Conservation (phyloP, 768 basidiomycete genomes). For the Vishniacozyma victoriae region DNA sequence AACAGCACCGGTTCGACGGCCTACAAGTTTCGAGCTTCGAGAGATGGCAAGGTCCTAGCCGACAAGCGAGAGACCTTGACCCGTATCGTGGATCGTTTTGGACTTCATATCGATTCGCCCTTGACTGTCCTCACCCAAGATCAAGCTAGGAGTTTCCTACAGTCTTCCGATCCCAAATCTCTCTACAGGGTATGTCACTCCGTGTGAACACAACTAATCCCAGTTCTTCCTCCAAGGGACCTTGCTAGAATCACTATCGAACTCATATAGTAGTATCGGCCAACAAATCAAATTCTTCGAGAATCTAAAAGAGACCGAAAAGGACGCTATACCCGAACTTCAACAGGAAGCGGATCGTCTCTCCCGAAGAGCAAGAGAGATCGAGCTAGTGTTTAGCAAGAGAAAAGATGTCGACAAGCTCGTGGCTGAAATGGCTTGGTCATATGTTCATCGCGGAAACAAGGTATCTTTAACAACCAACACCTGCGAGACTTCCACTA, state of each 20-base stretch:
- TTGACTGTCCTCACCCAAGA: slow-evolving; percentile 72
- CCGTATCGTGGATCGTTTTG: slow-evolving; percentile 89
- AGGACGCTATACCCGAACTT: slow-evolving; percentile 68
- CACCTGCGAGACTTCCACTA: too few relatives aligned
- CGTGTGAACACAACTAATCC: background rate
- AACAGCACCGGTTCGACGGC: slow-evolving; percentile 65
- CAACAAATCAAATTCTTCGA: slow-evolving; percentile 65
- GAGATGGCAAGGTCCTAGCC: slow-evolving; percentile 61
- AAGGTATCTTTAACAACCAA: slow-evolving; percentile 50
- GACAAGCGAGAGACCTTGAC: slow-evolving; percentile 77
- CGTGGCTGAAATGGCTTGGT: slow-evolving; percentile 80
- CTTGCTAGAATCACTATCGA: slow-evolving; percentile 75
- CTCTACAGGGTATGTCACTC: slow-evolving; percentile 70
- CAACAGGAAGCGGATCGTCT: slow-evolving; percentile 52
- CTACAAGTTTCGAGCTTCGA: slow-evolving; percentile 72
- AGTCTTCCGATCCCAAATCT: slow-evolving; percentile 68
- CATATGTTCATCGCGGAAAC: slow-evolving; percentile 70
- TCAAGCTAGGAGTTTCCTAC: slow-evolving; percentile 73
- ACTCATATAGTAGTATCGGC: slow-evolving; percentile 74
- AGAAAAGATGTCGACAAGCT: too few relatives aligned
- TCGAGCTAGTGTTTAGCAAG: too few relatives aligned
- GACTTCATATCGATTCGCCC: slow-evolving; percentile 68
- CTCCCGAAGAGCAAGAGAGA: too few relatives aligned
- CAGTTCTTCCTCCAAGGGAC: slow-evolving; percentile 95
- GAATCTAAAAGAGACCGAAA: slow-evolving; percentile 15